Conservation (phyloP, 140 eudicot genomes). For the Artemisia princeps region DNA sequence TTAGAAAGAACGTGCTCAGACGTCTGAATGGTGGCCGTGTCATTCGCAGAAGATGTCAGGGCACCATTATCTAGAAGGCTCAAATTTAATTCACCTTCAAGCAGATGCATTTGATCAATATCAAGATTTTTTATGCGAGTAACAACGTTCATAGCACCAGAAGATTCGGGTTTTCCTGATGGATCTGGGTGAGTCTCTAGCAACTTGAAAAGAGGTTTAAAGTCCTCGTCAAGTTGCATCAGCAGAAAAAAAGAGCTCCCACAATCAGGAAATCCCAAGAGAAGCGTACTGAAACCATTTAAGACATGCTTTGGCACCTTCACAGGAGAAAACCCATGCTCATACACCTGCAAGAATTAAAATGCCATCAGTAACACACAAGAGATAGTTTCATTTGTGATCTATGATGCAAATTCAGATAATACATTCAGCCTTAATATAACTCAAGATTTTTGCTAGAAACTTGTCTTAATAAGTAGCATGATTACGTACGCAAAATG, state of each 20-base stretch:
- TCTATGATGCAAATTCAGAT: constrained; percentile 1
- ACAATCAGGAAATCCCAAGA: constrained; percentile 94
- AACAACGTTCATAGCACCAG: constrained; percentile 37
- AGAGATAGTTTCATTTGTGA: background rate
- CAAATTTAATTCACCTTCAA: constrained; percentile 62
- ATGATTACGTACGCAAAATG: background rate
- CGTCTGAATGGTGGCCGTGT: constrained; percentile 32
- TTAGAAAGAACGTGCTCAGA: constrained; percentile 51
- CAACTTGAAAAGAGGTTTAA: constrained; percentile 61
- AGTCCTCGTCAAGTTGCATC: constrained; percentile 82
- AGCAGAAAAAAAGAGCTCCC: constrained; percentile 81
- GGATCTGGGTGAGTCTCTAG: constrained; percentile 65
- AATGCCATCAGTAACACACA: too few relatives aligned
- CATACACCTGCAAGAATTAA: constrained; percentile 57
- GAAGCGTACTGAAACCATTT: constrained; percentile 57
- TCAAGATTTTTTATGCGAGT: constrained; percentile 52
- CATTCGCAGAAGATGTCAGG: constrained; percentile 32
- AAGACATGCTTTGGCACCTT: constrained; percentile 64
- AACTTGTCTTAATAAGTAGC: too few relatives aligned
- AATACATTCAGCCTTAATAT: background rate
- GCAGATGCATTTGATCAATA: constrained; percentile 56
- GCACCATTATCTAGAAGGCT: constrained; percentile 50
- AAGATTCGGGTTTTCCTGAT: constrained; percentile 49
- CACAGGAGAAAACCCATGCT: constrained; percentile 60
- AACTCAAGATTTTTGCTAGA: too few relatives aligned